Percentiles rank a stretch among this genome's conserved stretches.
phyloP scores from a whole-genome alignment of 2,329 filamentous ascomycete species.

The Cercospora sp. region DNA sequence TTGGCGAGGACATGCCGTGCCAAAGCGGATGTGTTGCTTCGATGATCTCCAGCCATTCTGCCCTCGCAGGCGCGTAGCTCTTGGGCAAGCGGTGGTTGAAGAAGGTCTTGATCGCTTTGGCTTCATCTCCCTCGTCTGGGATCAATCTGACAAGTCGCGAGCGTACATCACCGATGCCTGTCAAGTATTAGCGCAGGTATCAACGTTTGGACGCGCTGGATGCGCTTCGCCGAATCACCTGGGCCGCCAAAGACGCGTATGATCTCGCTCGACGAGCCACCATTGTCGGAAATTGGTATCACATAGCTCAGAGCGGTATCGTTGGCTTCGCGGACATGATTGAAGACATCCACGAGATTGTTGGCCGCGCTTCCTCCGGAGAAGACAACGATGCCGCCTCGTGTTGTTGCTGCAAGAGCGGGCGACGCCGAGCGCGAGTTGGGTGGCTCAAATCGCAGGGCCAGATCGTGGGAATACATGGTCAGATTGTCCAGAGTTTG shows the following conservation, averaged over 20 bases:
- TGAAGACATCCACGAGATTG: slow-evolving; percentile 88
- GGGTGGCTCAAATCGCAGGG: slow-evolving; percentile 15
- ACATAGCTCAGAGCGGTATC: slow-evolving; percentile 74
- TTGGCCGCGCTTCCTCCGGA: slow-evolving; percentile 80
- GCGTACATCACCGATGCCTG: slow-evolving; percentile 70
- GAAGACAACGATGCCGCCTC: slow-evolving; percentile 73
- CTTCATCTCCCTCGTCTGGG: slow-evolving; percentile 64
- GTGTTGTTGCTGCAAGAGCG: slow-evolving; percentile 29
- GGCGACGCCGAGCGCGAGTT: slow-evolving; percentile 21
- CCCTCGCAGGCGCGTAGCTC: slow-evolving; percentile 60
- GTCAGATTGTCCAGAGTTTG: not conserved
- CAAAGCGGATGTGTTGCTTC: slow-evolving; percentile 79
- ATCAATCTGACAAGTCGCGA: slow-evolving; percentile 80
- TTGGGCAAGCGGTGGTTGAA: slow-evolving; percentile 83
- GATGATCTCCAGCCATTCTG: slow-evolving; percentile 86
- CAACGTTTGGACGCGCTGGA: not conserved
- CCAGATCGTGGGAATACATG: slow-evolving; percentile 23
- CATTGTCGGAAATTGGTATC: slow-evolving; percentile 95
- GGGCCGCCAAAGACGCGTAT: slow-evolving; percentile 94
- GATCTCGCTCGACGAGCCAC: slow-evolving; percentile 87
- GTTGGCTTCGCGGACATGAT: slow-evolving; percentile 59
- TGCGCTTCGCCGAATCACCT: slow-evolving; percentile 52
- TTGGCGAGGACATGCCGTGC: slow-evolving; percentile 54
- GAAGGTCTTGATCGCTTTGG: slow-evolving; percentile 72
- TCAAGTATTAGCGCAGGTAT: not conserved